Base-by-base conservation (phyloP, 139 green algal species). In the Tetratostichococcus sp. region DNA sequence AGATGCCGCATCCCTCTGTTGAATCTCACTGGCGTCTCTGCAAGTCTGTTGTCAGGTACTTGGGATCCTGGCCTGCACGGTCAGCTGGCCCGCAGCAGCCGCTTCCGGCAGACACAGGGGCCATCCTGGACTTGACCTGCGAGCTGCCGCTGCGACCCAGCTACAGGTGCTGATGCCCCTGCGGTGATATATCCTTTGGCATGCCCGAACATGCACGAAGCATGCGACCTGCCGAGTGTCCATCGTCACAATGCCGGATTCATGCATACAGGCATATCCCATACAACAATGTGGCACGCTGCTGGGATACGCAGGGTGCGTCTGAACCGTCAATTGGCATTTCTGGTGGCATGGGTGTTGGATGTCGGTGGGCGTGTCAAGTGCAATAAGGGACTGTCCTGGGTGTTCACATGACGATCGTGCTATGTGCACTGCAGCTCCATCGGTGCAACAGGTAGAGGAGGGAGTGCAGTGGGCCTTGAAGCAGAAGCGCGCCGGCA, bases 91-190 rank as follows among this genome's bases (percentile, higher is more conserved):
- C 43, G 17, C 26, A 16, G 16, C 39, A 68, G 32, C 66, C 77
- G 77, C 73, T 92, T 35, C 87, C 87, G 34, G 50, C 79, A 6
- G 80, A 74, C 14, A 35, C 82, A n/a, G 72, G 74, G 31, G 83
- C 81, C 2, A 81, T 93, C 32, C 50, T 93, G 28, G 88, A 93
- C 57, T 81, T 89, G 33, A 93, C 88, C 0, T 93, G 86, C 58
- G 88, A 93, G 83, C 83, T 93, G 57, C 88, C 88, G 2, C 75
- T 82, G 31, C 77, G 79, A 1, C 69, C 73, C 8, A 74, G 75
- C 17, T 73, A 84, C 67, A 79, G 81, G 23, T 93, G 71, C 87
- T 8, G 39, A 6, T 50, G 39, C 39, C n/a, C n/a, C n/a, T n/a
- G n/a, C n/a, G n/a, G n/a, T n/a, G n/a, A n/a, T n/a, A n/a, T n/a